phyloP scores from a whole-genome alignment of 2,329 filamentous ascomycete species.

The Cephalotrichum gorgonifer region DNA sequence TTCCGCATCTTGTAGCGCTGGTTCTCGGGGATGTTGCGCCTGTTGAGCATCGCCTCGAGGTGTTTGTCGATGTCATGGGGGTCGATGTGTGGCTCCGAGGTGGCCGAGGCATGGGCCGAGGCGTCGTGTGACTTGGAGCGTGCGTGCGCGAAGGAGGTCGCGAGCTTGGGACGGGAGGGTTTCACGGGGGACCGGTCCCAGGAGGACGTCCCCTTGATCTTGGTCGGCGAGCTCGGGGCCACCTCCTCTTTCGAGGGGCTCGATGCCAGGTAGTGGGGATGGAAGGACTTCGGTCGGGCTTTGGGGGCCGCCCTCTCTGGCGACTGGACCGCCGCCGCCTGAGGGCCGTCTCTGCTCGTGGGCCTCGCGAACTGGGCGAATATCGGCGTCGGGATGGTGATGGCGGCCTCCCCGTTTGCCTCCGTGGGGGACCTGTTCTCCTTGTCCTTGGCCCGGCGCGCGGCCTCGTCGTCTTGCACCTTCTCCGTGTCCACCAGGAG shows the following conservation, averaged over 20 bases:
- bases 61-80: constrained; percentile 46
- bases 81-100: constrained; percentile 23
- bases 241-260: not conserved
- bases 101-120: not conserved
- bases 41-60: constrained; percentile 60
- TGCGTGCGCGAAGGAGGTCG: constrained; percentile 20
- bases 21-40: constrained; percentile 86
- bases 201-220: constrained; percentile 19
- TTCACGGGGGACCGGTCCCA: constrained; percentile 20
- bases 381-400: constrained; percentile 52
- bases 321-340: constrained; percentile 11
- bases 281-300: constrained; percentile 40
- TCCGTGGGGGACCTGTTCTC: constrained; percentile 62
- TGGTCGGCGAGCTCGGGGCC: not conserved
- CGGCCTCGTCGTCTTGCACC: constrained; percentile 34
- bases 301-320: constrained; percentile 19
- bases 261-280: constrained; percentile 19
- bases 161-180: constrained; percentile 28
- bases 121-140: constrained; percentile 4
- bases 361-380: constrained; percentile 59
- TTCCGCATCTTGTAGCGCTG: constrained; percentile 93
- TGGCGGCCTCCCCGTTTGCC: constrained; percentile 6
- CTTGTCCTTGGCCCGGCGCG: constrained; percentile 54
- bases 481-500: constrained; percentile 20
- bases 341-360: constrained; percentile 14